phyloP scores from a whole-genome alignment of 169 alveolate species.

The Toxoplasma gondii region DNA sequence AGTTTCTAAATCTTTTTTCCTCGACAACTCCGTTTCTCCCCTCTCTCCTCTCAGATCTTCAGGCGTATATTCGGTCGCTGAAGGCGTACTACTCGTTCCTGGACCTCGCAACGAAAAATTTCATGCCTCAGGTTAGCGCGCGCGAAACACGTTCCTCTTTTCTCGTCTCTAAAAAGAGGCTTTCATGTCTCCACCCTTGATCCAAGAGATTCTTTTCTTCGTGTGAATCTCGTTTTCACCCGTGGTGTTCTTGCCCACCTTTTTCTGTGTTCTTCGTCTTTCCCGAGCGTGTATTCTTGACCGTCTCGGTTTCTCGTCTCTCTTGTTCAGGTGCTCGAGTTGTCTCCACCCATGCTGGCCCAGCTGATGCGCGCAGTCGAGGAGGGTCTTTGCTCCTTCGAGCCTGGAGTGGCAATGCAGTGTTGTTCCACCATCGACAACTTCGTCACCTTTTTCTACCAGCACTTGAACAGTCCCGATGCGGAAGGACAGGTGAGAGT shows the following conservation, averaged over 20 bases:
- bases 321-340: constrained; percentile 62
- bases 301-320: background rate
- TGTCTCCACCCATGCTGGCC: constrained; percentile 69
- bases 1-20: no score
- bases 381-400: constrained; percentile 74
- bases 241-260: no score
- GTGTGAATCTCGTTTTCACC: no score
- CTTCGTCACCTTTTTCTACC: constrained; percentile 66
- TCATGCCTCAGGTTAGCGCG: constrained; percentile 81
- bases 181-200: background rate
- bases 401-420: constrained; percentile 72
- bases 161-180: background rate
- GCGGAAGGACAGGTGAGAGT: constrained; percentile 61
- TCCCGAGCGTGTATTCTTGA: background rate
- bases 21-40: no score
- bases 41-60: constrained; percentile 48
- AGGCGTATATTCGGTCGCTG: constrained; percentile 73
- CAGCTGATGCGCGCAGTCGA: constrained; percentile 72
- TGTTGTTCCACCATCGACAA: constrained; percentile 73
- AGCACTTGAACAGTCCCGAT: constrained; percentile 50
- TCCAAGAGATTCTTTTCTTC: background rate
- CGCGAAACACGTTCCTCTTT: background rate
- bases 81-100: constrained; percentile 88
- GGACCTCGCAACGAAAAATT: constrained; percentile 87
- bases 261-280: background rate